These are phyloP conservation scores for Lichtheimia hyalospora DNA, from an alignment of 371 early-diverging fungal genomes.

Conservation along the genomic window DNA sequence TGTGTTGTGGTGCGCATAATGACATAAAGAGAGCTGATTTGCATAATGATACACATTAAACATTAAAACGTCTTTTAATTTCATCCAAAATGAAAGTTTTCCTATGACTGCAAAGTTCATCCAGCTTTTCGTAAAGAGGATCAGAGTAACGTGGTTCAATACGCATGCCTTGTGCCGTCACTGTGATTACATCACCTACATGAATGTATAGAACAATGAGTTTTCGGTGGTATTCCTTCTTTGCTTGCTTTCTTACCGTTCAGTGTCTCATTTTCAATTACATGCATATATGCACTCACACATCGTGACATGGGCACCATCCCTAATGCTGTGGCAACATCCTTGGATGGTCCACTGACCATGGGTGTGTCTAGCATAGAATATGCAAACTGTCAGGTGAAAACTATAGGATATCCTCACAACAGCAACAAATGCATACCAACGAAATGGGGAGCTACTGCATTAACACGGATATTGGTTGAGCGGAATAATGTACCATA, in stretches of 20 bases:
- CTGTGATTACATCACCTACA: slow-evolving; percentile 28
- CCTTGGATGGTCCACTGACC: slow-evolving; percentile 14
- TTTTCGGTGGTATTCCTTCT: no score
- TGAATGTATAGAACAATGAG: no score
- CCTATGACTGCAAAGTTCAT: slow-evolving; percentile 19
- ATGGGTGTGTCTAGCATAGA: slow-evolving; percentile 32
- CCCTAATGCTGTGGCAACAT: slow-evolving; percentile 17
- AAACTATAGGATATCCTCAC: neutral
- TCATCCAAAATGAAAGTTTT: slow-evolving; percentile 8
- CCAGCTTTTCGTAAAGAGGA: slow-evolving; percentile 20
- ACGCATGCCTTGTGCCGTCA: slow-evolving; percentile 13
- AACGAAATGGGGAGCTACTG: slow-evolving; percentile 78
- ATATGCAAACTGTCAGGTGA: neutral
- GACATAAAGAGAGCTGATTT: neutral
- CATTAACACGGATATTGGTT: slow-evolving; percentile 68
- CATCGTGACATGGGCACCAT: slow-evolving; percentile 25
- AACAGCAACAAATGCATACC: slow-evolving; percentile 36
- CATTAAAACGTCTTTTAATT: neutral
- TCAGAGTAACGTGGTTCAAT: slow-evolving; percentile 26
- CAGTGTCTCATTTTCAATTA: slow-evolving; percentile 23
- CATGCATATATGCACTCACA: slow-evolving; percentile 25
- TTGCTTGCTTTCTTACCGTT: slow-evolving; percentile 22
- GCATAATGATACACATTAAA: neutral
- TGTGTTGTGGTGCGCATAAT: neutral
- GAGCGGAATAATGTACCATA: slow-evolving; percentile 45